Evolutionary conservation across 1,284 basidiomycete species (phyloP).

Genomic region (Rhodotorula sp.): DNA sequence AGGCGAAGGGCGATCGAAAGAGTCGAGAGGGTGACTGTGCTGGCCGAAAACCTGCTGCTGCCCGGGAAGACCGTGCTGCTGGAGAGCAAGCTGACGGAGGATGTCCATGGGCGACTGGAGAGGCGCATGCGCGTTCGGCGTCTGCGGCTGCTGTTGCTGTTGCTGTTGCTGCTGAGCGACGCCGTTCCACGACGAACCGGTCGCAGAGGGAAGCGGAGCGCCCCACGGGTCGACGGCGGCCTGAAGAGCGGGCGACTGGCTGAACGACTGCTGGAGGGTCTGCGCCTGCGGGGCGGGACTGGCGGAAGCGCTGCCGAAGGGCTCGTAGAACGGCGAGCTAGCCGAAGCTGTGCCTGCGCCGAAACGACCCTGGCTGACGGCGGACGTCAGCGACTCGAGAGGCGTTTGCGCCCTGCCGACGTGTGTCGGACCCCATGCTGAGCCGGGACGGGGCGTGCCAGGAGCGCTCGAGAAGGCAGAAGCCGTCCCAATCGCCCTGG

Average conservation of each 20-base stretch:
- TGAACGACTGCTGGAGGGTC: constrained; percentile 22
- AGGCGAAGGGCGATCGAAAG: constrained; percentile 23
- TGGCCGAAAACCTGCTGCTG: constrained; percentile 13
- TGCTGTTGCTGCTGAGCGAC: constrained; percentile 23
- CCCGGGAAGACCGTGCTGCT: constrained; percentile 1
- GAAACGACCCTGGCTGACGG: constrained; percentile 26
- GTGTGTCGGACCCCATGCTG: constrained; percentile 12
- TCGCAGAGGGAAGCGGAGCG: constrained; percentile 13
- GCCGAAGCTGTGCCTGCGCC: background rate
- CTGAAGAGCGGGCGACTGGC: constrained; percentile 4
- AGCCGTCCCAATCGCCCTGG: constrained; percentile 7
- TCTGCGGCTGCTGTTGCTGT: constrained; percentile 24
- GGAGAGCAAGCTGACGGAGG: constrained; percentile 21
- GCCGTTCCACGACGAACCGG: constrained; percentile 3
- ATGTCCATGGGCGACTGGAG: constrained; percentile 17
- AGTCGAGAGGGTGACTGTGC: constrained; percentile 1
- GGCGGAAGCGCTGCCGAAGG: constrained; percentile 24
- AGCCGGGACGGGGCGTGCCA: constrained; percentile 22
- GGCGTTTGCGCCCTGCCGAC: constrained; percentile 22
- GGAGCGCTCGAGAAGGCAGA: constrained; percentile 29
- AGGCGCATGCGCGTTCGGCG: background rate
- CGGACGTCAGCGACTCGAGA: constrained; percentile 25
- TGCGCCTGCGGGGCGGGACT: constrained; percentile 23
- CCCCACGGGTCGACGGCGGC: constrained; percentile 36
- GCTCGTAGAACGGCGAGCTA: constrained; percentile 25